Conservation (phyloP, 2,329 filamentous ascomycete species). For the Neonectria faginata region DNA sequence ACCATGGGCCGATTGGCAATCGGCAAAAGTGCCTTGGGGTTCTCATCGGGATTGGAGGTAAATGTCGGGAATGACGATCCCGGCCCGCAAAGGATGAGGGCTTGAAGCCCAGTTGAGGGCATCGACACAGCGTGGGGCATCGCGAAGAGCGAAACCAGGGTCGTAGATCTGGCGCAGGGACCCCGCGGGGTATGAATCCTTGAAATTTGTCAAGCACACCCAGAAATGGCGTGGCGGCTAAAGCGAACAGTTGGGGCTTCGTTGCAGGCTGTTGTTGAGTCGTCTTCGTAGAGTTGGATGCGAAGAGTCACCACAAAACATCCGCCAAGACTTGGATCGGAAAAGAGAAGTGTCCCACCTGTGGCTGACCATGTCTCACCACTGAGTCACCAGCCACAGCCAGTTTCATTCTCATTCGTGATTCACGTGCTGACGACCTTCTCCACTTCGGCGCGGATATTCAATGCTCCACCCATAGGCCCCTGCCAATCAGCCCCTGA, state of each 20-base stretch:
- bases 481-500: conserved; percentile 41
- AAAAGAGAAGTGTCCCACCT: conserved; percentile 43
- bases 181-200: background rate
- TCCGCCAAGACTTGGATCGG: conserved; percentile 38
- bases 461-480: conserved; percentile 30
- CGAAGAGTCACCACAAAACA: conserved; percentile 46
- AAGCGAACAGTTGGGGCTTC: conserved; percentile 15
- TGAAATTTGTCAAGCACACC: background rate
- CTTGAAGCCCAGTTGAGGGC: conserved; percentile 82
- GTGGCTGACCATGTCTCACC: conserved; percentile 37
- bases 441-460: conserved; percentile 46
- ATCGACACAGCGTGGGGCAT: conserved; percentile 84
- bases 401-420: background rate
- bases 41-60: conserved; percentile 81
- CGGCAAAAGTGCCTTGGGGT: conserved; percentile 84
- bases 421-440: conserved; percentile 38
- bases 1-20: conserved; percentile 90
- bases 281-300: conserved; percentile 37
- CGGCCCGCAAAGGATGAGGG: conserved; percentile 84
- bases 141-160: conserved; percentile 29
- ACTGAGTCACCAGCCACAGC: conserved; percentile 28
- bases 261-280: conserved; percentile 28
- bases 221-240: background rate
- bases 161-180: conserved; percentile 14
- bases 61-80: conserved; percentile 86